Evolutionary conservation across 768 basidiomycete species (phyloP), one percentile per base, ranked within the genome.

Genomic region (Mrakia blollopis): DNA sequence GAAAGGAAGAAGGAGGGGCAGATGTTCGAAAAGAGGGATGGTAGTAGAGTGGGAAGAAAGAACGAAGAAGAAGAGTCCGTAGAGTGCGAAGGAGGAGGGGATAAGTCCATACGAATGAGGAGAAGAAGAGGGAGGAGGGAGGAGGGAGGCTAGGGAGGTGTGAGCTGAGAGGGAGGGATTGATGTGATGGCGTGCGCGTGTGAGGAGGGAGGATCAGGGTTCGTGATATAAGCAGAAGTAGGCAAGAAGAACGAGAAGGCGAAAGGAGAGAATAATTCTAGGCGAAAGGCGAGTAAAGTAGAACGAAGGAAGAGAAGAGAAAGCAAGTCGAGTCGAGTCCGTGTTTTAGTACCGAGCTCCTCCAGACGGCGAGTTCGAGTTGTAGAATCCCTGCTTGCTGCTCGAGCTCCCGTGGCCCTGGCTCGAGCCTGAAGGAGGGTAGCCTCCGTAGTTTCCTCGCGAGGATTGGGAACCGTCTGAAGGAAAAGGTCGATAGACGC

Each of bases 391-490:
- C 6, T 30, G 44, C n/a, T 47, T 71, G 41, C 28, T 44, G 44
- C 69, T 41, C 4, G 28, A 28, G 44, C 50, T 71, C 18, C 47
- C 69, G 47, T 71, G 50, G 2, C 47, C 69, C 32, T 71, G 50
- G n/a, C 44, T 71, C 25, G 69, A 71, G 30, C 47, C 47, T 7
- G 50, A 71, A 10, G 69, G 25, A 50, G 65, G 65, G 65, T 68
- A 68, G 37, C 25, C 39, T 35, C 18, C 39, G 65, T 68, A 68
- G 65, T 68, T 68, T 21, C 65, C 65, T 39, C 65, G 65, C 16
- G 65, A 68, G 39, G 35, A 35, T n/a, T 71, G 69, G 8, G 69
- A 71, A 10, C 47, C 50, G 47, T 50, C 69, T 71, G n/a, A n/a
- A 11, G 54, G 35, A 0, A 18, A 10, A 21, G 30, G 28, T n/a